Base-by-base conservation (phyloP, 768 basidiomycete genomes). In the Macrocybe gigantea region DNA sequence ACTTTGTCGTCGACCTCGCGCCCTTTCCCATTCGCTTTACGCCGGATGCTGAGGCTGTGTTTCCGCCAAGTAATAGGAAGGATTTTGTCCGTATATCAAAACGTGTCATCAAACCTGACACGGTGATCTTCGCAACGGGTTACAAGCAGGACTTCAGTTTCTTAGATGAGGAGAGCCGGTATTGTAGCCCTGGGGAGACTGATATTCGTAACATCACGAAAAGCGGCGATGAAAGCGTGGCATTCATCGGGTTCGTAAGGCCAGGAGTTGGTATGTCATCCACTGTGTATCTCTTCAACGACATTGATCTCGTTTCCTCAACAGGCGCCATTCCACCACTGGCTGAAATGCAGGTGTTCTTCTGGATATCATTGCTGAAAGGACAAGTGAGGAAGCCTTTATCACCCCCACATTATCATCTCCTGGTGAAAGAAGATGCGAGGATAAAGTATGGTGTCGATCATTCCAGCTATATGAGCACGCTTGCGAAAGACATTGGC, bases 361-460 rank as follows among this genome's bases (percentile, higher is more conserved):
- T 80, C 54, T 80, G 77, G 77, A 74, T 78, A 44, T 70, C 74
- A 5, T 54, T 79, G 5, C 60, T 79, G 33, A 71, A 72, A 51
- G 65, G 67, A 3, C 59, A 65, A 41, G 64, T 79, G 31, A 62
- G 64, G 13, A 53, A 63, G 7, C 79, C 79, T 1, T 64, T 72
- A 2, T 56, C 71, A 5, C 63, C 65, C 9, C 69, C 78, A 29
- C 68, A 75, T 49, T 82, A 83, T 58, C 77, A 80, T 54, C 66
- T 83, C 8, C 67, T 83, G 7, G 68, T 75, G 5, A 69, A 70
- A 15, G 69, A 75, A 12, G 69, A 66, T 11, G 71, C 76, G 1
- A 61, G 81, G 7, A 82, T 83, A 41, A 72, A 73, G 56, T 80
- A 83, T 56, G 80, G 80, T 6, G 80, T 80, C 5, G 80, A 82